These are phyloP conservation scores for Xylaria telfairii DNA, from an alignment of 495 filamentous ascomycete species.

Conservation along the genomic window DNA sequence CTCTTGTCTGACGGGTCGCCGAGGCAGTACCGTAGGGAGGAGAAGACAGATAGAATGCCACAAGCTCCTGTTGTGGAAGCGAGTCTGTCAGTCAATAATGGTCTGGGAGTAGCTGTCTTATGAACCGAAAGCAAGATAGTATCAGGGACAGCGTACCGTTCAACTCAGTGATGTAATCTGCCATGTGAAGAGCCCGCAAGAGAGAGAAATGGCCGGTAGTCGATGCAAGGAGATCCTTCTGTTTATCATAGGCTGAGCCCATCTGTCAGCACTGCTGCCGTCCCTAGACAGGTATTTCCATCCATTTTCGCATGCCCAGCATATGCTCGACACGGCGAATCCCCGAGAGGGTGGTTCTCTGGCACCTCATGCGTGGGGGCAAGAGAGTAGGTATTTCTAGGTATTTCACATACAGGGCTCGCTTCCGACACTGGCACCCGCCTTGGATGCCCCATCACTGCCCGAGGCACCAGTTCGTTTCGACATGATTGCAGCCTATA, in stretches of 20 bases:
- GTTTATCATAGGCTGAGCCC: conserved; percentile 74
- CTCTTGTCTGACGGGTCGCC: conserved; percentile 68
- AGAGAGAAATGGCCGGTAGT: conserved; percentile 75
- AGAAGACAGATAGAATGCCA: conserved; percentile 92
- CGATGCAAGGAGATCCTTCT: conserved; percentile 79
- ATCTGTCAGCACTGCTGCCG: conserved; percentile 1
- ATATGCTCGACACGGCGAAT: background rate
- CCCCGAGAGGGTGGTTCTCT: background rate
- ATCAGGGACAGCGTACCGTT: conserved; percentile 68
- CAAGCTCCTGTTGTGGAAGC: conserved; percentile 65
- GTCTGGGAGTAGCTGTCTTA: background rate
- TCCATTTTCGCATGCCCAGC: background rate
- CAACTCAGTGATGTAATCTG: conserved; percentile 92
- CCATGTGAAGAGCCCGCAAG: conserved; percentile 84
- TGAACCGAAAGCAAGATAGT: conserved; percentile 17
- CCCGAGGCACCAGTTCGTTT: conserved; percentile 53
- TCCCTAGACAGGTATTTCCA: background rate
- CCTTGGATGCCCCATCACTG: conserved; percentile 49
- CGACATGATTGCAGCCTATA: conserved; percentile 47
- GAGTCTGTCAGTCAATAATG: background rate
- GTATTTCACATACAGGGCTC: conserved; percentile 40
- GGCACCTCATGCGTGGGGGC: background rate
- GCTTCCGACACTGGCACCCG: conserved; percentile 28
- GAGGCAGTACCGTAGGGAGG: conserved; percentile 92
- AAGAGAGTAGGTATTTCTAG: background rate